These are phyloP conservation scores for Beauveria sp. DNA, from an alignment of 2,329 filamentous ascomycete species.

Conservation along the genomic window DNA sequence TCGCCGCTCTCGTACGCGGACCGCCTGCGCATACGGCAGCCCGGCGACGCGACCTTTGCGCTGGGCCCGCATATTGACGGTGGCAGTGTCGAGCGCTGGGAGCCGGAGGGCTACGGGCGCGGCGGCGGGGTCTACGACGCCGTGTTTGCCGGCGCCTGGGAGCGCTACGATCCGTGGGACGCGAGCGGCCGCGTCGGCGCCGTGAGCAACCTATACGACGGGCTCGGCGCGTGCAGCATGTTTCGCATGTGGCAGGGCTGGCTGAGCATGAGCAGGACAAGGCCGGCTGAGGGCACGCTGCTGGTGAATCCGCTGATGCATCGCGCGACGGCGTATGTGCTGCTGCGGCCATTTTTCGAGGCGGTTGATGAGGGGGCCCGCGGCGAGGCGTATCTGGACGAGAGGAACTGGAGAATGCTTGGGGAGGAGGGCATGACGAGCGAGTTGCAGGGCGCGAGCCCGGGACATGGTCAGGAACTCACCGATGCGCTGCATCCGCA, in stretches of 20 bases:
- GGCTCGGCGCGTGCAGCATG: slow-evolving; percentile 73
- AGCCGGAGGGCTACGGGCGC: slow-evolving; percentile 57
- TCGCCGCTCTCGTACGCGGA: no score
- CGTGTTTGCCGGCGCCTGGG: slow-evolving; percentile 70
- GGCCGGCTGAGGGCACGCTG: slow-evolving; percentile 69
- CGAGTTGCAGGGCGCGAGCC: slow-evolving; percentile 63
- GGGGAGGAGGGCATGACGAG: slow-evolving; percentile 38
- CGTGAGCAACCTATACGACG: slow-evolving; percentile 68
- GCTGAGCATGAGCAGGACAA: slow-evolving; percentile 69
- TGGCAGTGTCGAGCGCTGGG: slow-evolving; percentile 70
- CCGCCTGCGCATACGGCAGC: slow-evolving; percentile 63
- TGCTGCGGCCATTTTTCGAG: slow-evolving; percentile 79
- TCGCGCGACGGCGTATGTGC: slow-evolving; percentile 68
- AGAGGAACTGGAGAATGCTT: slow-evolving; percentile 53
- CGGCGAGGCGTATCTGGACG: slow-evolving; percentile 34
- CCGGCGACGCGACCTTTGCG: slow-evolving; percentile 62
- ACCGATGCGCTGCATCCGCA: slow-evolving; percentile 63
- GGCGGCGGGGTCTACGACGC: slow-evolving; percentile 59
- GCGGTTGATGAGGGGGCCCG: slow-evolving; percentile 20
- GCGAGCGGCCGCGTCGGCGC: slow-evolving; percentile 59
- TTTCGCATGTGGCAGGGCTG: slow-evolving; percentile 89
- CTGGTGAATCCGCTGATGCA: slow-evolving; percentile 72
- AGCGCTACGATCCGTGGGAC: slow-evolving; percentile 77
- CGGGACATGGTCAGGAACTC: slow-evolving; percentile 64
- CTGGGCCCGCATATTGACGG: slow-evolving; percentile 68